Evolutionary conservation across 306 rosid species (phyloP).

Genomic region (Malus asiatica): DNA sequence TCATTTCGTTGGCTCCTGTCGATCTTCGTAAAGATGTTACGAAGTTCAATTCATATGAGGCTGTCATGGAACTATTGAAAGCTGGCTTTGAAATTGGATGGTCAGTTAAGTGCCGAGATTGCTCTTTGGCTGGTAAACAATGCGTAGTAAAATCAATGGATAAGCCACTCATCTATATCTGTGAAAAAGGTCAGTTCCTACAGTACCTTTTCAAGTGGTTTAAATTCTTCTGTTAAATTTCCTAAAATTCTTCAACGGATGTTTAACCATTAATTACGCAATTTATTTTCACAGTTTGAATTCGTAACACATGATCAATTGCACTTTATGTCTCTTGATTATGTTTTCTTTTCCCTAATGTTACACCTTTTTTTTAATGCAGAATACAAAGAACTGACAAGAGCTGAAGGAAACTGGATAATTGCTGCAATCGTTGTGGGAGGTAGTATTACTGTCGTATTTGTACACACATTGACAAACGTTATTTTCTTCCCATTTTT

Average conservation of each 20-base stretch:
- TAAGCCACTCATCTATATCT: background rate
- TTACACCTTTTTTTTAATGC: background rate
- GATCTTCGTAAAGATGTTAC: background rate
- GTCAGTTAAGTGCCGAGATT: conserved; percentile 15
- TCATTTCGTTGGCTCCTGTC: background rate
- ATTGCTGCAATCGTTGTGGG: background rate
- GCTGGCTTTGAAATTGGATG: conserved; percentile 9
- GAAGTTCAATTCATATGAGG: background rate
- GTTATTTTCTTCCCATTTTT: background rate
- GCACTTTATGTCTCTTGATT: background rate
- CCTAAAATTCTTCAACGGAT: no score
- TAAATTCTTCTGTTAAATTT: background rate
- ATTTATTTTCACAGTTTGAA: no score
- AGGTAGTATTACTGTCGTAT: background rate
- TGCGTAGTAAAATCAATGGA: background rate
- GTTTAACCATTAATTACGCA: no score
- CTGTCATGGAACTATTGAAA: background rate
- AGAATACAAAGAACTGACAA: background rate
- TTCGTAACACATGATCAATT: no score
- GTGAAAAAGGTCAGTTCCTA: background rate
- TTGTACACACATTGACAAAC: background rate
- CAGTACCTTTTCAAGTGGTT: background rate
- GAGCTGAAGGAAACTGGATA: background rate
- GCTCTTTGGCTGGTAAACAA: background rate
- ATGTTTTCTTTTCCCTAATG: background rate